A percentile compares a stretch with the other conserved stretches of the same genome.
Evolutionary conservation across 2,329 filamentous ascomycete species (phyloP).

Genomic region (Cladosporium sp.): DNA sequence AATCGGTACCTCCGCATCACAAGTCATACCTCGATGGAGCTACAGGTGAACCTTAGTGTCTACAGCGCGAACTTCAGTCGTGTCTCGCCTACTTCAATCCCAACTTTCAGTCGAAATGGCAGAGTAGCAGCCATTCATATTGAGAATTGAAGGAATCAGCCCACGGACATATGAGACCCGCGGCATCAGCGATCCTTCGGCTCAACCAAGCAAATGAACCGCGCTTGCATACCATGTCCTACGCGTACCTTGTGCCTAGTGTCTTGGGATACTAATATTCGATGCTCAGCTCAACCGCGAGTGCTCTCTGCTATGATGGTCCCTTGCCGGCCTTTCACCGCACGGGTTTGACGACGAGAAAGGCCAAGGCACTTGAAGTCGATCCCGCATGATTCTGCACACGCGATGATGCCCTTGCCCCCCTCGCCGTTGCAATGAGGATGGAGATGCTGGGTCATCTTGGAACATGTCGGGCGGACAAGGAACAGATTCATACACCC

Average conservation of each 20-base stretch:
- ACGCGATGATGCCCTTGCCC: background rate
- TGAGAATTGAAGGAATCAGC: too few relatives aligned
- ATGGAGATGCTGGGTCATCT: background rate
- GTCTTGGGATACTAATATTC: slow-evolving; percentile 1
- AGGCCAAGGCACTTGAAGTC: background rate
- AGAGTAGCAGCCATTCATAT: too few relatives aligned
- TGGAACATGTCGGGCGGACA: background rate
- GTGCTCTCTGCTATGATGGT: background rate
- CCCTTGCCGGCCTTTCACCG: background rate
- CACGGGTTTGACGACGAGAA: background rate
- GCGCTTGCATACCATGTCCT: background rate
- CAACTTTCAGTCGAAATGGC: too few relatives aligned
- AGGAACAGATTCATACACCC: background rate
- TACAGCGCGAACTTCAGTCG: too few relatives aligned
- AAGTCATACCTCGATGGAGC: too few relatives aligned
- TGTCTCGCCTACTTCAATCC: too few relatives aligned
- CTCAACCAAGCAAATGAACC: background rate
- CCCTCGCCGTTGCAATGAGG: too few relatives aligned
- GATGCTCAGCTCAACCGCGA: background rate
- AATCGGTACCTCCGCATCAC: too few relatives aligned
- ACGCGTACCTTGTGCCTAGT: background rate
- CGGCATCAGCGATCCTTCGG: background rate
- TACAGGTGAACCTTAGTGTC: too few relatives aligned
- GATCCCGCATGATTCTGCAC: background rate
- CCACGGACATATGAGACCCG: background rate